Conservation (phyloP, 306 rosid genomes). For the Delonix regia region DNA sequence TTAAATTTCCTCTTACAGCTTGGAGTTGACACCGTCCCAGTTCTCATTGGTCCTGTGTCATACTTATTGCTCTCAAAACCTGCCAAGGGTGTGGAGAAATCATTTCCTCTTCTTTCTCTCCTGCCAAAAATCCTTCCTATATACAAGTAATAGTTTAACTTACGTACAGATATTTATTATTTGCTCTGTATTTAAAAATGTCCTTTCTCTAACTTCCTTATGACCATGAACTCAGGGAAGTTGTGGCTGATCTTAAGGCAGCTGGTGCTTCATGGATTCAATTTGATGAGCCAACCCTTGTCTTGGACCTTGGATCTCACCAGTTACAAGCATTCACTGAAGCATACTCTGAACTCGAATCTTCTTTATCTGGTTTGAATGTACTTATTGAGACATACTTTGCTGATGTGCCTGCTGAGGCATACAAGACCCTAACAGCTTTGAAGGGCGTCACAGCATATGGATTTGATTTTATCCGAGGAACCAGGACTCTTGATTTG, state of each 20-base stretch:
- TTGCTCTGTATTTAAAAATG: background rate
- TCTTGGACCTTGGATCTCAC: slow-evolving; percentile 80
- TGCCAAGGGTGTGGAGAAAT: slow-evolving; percentile 88
- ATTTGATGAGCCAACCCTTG: slow-evolving; percentile 90
- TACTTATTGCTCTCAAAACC: slow-evolving; percentile 91
- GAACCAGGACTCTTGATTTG: slow-evolving; percentile 69
- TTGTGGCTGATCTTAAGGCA: slow-evolving; percentile 83
- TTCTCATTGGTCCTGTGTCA: slow-evolving; percentile 87
- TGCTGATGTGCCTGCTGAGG: slow-evolving; percentile 81
- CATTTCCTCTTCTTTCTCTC: slow-evolving; percentile 76
- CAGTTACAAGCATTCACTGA: slow-evolving; percentile 73
- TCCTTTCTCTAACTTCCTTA: slow-evolving; percentile 26
- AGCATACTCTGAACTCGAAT: slow-evolving; percentile 71
- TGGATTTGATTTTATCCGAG: slow-evolving; percentile 91
- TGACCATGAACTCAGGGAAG: slow-evolving; percentile 65
- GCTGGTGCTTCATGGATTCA: slow-evolving; percentile 93
- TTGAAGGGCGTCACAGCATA: slow-evolving; percentile 76
- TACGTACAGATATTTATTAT: background rate
- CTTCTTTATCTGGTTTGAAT: slow-evolving; percentile 68
- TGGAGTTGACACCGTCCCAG: slow-evolving; percentile 81
- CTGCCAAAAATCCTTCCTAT: slow-evolving; percentile 71
- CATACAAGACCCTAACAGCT: slow-evolving; percentile 76
- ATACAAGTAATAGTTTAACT: slow-evolving; percentile 67
- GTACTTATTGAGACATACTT: slow-evolving; percentile 87
- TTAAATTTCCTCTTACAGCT: slow-evolving; percentile 57